These are phyloP conservation scores for Asclepias syriaca DNA, from an alignment of 257 asterid species.

Conservation along the genomic window DNA sequence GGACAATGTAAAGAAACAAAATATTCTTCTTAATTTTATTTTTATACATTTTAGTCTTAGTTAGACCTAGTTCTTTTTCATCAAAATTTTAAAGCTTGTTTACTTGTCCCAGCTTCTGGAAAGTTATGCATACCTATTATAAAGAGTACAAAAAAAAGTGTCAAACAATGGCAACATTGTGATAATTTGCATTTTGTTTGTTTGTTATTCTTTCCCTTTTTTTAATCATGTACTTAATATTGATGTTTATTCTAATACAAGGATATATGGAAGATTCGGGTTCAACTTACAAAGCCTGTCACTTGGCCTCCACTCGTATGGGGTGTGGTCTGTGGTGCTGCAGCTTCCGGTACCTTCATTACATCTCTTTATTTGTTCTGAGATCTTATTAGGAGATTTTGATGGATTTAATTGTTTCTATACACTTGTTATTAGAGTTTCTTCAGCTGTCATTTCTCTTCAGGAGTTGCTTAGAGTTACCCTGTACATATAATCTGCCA, in stretches of 20 bases:
- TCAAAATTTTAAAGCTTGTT: neutral
- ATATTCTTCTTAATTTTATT: neutral
- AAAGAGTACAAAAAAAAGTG: neutral
- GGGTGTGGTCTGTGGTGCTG: conserved; percentile 99
- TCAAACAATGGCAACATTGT: neutral
- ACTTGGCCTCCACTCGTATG: conserved; percentile 98
- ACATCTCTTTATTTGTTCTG: neutral
- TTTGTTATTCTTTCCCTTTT: neutral
- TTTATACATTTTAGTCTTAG: neutral
- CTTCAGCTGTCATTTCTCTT: neutral
- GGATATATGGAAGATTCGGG: conserved; percentile 90
- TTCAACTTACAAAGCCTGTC: conserved; percentile 92
- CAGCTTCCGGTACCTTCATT: conserved; percentile 72
- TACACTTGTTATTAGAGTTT: neutral
- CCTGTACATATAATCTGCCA: neutral
- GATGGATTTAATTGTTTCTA: neutral
- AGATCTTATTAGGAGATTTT: neutral
- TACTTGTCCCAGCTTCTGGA: neutral
- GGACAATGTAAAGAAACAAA: neutral
- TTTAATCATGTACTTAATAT: neutral
- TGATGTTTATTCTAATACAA: conserved; percentile 17
- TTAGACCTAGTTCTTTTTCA: neutral
- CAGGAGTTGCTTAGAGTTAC: neutral
- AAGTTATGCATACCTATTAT: neutral
- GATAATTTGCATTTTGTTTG: neutral